phyloP scores from a whole-genome alignment of 164 flowering plant genomes.

The Euptelea pleiosperma region DNA sequence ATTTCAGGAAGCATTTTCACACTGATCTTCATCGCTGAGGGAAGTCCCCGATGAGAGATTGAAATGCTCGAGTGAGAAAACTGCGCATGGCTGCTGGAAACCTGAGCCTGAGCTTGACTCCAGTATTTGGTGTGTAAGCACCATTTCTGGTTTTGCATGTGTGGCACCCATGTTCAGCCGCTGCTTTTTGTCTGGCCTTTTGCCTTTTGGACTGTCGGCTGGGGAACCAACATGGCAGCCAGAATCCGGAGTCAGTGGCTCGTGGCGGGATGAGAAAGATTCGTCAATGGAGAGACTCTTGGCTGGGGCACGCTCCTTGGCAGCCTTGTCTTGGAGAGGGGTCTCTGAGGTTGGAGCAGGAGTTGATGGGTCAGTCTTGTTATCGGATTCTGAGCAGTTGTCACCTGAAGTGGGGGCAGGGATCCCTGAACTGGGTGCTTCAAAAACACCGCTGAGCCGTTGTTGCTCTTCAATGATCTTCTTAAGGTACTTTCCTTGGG shows the following conservation, averaged over 20 bases:
- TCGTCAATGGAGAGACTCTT: constrained; percentile 62
- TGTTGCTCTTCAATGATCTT: constrained; percentile 96
- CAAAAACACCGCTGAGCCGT: constrained; percentile 65
- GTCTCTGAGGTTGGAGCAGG: constrained; percentile 74
- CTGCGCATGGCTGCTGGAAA: constrained; percentile 35
- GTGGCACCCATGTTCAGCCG: constrained; percentile 26
- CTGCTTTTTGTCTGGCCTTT: constrained; percentile 52
- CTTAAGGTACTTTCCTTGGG: constrained; percentile 92
- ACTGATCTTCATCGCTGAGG: constrained; percentile 24
- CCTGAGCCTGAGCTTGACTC: constrained; percentile 58
- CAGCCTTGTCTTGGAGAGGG: constrained; percentile 46
- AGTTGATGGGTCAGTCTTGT: constrained; percentile 69
- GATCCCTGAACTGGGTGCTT: constrained; percentile 38
- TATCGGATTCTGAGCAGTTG: constrained; percentile 44
- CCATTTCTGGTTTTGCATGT: constrained; percentile 36
- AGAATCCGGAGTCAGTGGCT: constrained; percentile 89
- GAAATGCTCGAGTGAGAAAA: constrained; percentile 35
- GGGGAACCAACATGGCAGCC: constrained; percentile 44
- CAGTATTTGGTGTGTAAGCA: constrained; percentile 58
- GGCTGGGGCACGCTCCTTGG: constrained; percentile 30
- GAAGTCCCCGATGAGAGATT: constrained; percentile 30
- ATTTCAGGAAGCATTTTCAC: constrained; percentile 26
- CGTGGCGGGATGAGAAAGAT: constrained; percentile 75
- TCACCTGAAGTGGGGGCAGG: constrained; percentile 39
- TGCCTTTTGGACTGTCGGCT: constrained; percentile 36